Percentiles rank a stretch among this genome's conserved stretches.
These are phyloP conservation scores for Pseudozyma sp. DNA, from an alignment of 1,284 basidiomycete species.

Conservation along the genomic window DNA sequence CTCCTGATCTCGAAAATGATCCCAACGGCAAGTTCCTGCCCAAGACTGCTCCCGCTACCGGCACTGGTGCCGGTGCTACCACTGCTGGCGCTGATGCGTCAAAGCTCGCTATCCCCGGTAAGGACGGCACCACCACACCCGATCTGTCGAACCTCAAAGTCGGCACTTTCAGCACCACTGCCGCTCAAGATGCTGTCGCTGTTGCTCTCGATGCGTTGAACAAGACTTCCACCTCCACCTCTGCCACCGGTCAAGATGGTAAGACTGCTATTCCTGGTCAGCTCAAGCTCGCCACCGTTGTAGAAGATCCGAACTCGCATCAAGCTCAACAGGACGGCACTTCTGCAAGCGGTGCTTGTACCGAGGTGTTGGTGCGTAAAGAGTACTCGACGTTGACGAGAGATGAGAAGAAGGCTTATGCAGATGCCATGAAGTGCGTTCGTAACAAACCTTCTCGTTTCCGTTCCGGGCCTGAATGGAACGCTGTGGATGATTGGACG, in stretches of 20 bases:
- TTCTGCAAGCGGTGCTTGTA: conserved; percentile 1
- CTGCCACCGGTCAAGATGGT: neutral
- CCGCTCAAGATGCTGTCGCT: neutral
- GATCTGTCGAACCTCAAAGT: neutral
- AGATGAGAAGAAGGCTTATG: conserved; percentile 22
- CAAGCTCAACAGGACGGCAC: neutral
- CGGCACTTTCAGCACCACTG: neutral
- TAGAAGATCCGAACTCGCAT: neutral
- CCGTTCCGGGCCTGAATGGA: conserved; percentile 12
- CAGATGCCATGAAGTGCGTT: conserved; percentile 30
- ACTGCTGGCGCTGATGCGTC: neutral
- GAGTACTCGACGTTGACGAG: conserved; percentile 27
- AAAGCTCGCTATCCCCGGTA: neutral
- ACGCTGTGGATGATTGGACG: conserved; percentile 36
- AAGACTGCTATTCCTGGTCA: neutral
- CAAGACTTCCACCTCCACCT: neutral
- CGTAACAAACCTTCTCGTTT: conserved; percentile 39
- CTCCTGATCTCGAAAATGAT: conserved; percentile 19
- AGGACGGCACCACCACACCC: no score
- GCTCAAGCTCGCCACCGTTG: neutral
- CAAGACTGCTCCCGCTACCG: neutral
- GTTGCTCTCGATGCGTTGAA: neutral
- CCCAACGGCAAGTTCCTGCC: conserved; percentile 16
- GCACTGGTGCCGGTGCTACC: neutral
- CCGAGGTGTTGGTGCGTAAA: conserved; percentile 21